Conservation (phyloP, 495 filamentous ascomycete genomes). For the Xylaria nigripes region DNA sequence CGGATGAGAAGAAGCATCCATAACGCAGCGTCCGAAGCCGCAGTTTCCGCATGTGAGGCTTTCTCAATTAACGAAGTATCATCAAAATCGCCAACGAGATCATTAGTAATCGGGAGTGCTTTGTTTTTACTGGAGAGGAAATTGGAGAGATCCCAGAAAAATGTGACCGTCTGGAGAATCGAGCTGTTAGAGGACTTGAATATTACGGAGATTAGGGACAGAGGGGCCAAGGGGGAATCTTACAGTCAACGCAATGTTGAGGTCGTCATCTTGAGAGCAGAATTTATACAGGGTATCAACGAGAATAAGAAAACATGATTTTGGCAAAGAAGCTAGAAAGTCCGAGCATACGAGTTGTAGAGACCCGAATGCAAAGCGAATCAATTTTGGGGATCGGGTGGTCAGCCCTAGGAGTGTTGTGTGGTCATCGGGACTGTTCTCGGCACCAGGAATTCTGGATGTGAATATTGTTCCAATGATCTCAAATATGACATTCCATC, state of each 20-base stretch:
- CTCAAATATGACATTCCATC: constrained; percentile 79
- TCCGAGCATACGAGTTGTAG: constrained; percentile 91
- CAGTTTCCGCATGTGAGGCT: constrained; percentile 40
- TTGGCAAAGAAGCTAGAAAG: constrained; percentile 73
- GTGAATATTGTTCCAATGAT: constrained; percentile 80
- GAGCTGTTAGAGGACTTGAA: constrained; percentile 17
- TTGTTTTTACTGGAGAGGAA: constrained; percentile 53
- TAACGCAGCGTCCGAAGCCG: constrained; percentile 52
- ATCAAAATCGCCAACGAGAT: constrained; percentile 42
- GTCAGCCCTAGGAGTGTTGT: constrained; percentile 22
- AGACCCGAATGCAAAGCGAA: constrained; percentile 77
- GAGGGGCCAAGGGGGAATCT: too few species aligned
- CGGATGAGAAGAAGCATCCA: constrained; percentile 82
- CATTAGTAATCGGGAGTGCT: constrained; percentile 39
- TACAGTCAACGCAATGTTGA: constrained; percentile 90
- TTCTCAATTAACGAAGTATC: constrained; percentile 43
- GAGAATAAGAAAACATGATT: constrained; percentile 68
- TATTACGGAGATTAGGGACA: neutral
- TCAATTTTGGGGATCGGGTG: constrained; percentile 64
- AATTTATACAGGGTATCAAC: constrained; percentile 86
- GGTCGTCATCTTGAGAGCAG: constrained; percentile 75
- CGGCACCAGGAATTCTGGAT: constrained; percentile 23
- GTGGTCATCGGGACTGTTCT: constrained; percentile 14
- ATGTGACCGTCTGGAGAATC: constrained; percentile 61
- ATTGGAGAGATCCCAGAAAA: constrained; percentile 92